Evolutionary conservation across 345 rosid genomes (phyloP).

Genomic region (Pistacia integerrima): DNA sequence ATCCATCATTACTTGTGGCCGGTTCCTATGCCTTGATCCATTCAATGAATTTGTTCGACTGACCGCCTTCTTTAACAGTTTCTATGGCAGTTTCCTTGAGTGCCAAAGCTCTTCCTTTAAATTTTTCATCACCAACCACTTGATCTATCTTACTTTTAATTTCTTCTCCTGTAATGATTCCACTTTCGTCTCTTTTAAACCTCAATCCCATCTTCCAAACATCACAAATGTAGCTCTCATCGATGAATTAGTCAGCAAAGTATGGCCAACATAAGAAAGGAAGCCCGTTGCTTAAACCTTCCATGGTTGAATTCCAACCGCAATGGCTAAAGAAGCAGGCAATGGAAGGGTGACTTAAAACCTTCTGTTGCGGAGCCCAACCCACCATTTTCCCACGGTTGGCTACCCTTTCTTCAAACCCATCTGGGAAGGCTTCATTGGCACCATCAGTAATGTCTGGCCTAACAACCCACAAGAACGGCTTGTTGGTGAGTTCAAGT

Average conservation of each 20-base stretch:
- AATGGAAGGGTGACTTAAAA: slow-evolving; percentile 30
- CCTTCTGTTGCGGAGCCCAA: slow-evolving; percentile 46
- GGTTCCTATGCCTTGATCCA: slow-evolving; percentile 24
- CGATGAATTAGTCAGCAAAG: slow-evolving; percentile 47
- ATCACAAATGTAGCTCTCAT: slow-evolving; percentile 41
- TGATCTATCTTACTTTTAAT: slow-evolving; percentile 36
- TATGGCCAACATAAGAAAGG: slow-evolving; percentile 61
- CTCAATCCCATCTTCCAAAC: slow-evolving; percentile 50
- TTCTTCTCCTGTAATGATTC: slow-evolving; percentile 26
- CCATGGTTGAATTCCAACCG: slow-evolving; percentile 66
- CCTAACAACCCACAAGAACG: slow-evolving; percentile 16
- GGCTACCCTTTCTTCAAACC: not conserved
- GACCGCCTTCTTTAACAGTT: slow-evolving; percentile 28
- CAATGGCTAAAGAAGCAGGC: slow-evolving; percentile 56
- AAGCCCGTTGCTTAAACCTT: slow-evolving; percentile 49
- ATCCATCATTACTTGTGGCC: too few relatives aligned
- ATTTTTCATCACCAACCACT: slow-evolving; percentile 27
- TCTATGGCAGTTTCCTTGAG: slow-evolving; percentile 27
- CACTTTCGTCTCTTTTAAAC: slow-evolving; percentile 31
- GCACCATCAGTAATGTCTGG: slow-evolving; percentile 16
- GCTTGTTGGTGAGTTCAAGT: slow-evolving; percentile 24
- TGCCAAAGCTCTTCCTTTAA: slow-evolving; percentile 20
- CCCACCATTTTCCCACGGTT: slow-evolving; percentile 20
- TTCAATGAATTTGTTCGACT: slow-evolving; percentile 26
- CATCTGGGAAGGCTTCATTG: not conserved